phyloP scores from a whole-genome alignment of 2,329 filamentous ascomycete species.

The Cercospora sp. region DNA sequence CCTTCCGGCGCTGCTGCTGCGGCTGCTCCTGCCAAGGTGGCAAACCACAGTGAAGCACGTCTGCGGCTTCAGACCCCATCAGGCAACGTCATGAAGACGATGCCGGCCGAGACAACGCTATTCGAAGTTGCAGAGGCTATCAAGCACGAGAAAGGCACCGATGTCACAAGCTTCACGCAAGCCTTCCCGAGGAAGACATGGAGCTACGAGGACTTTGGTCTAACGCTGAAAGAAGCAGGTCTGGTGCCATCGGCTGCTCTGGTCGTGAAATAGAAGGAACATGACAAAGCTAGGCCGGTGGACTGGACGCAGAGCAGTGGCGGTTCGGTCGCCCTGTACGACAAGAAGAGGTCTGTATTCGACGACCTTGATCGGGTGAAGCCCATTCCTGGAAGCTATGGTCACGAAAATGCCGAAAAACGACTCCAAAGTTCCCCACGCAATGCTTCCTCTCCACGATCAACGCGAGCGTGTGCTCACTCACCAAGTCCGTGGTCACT shows the following conservation, averaged over 20 bases:
- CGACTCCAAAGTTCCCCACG: background rate
- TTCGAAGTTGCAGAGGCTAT: constrained; percentile 86
- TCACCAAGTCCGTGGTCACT: background rate
- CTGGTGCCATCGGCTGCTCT: constrained; percentile 88
- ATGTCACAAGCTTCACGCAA: constrained; percentile 75
- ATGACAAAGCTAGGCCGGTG: background rate
- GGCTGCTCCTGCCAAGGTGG: constrained; percentile 53
- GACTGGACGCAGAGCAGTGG: background rate
- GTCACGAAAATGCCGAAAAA: background rate
- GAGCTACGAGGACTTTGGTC: constrained; percentile 69
- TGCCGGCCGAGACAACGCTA: constrained; percentile 84
- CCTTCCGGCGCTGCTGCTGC: constrained; percentile 44
- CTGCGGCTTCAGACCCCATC: constrained; percentile 74
- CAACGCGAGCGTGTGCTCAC: background rate
- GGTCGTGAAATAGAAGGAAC: constrained; percentile 20
- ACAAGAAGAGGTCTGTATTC: background rate
- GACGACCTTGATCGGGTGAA: background rate
- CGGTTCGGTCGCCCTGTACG: background rate
- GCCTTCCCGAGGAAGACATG: constrained; percentile 88
- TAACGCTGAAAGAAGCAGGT: constrained; percentile 90
- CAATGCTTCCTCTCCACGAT: background rate
- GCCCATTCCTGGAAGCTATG: background rate
- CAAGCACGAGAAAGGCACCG: constrained; percentile 66
- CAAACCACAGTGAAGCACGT: constrained; percentile 76
- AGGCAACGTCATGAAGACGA: constrained; percentile 81